Conservation (phyloP, 805 yeast genomes). For the Nakazawaea populi region DNA sequence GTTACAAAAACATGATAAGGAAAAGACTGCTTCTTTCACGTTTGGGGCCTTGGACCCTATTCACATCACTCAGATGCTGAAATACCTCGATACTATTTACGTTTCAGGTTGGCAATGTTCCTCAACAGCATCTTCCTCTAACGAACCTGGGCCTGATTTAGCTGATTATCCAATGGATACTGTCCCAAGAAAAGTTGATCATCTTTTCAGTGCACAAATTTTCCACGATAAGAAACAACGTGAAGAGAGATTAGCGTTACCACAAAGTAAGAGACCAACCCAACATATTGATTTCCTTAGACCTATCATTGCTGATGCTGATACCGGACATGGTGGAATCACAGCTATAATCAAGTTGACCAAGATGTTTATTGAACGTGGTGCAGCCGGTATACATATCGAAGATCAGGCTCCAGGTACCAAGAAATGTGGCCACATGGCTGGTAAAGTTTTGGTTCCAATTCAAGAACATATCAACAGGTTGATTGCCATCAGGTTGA, state of each 20-base stretch:
- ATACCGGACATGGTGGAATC: slow-evolving; percentile 98
- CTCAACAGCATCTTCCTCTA: slow-evolving; percentile 94
- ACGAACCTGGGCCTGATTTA: slow-evolving; percentile 96
- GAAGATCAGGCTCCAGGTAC: slow-evolving; percentile 99
- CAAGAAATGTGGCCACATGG: slow-evolving; percentile 99
- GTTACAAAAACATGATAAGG: slow-evolving; percentile 63
- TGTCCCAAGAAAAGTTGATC: slow-evolving; percentile 97
- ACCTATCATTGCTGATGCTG: slow-evolving; percentile 96
- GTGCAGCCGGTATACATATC: slow-evolving; percentile 98
- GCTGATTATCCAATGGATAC: slow-evolving; percentile 99
- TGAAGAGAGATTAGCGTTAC: slow-evolving; percentile 63
- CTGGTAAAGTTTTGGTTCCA: slow-evolving; percentile 95
- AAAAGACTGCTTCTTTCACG: slow-evolving; percentile 77
- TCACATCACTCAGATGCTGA: slow-evolving; percentile 95
- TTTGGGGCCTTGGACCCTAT: slow-evolving; percentile 96
- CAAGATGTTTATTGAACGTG: slow-evolving; percentile 93
- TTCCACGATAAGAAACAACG: slow-evolving; percentile 97
- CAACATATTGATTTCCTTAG: slow-evolving; percentile 80
- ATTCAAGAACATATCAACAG: slow-evolving; percentile 96
- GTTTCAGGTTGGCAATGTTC: slow-evolving; percentile 99
- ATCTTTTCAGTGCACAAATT: slow-evolving; percentile 91
- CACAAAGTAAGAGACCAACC: slow-evolving; percentile 63
- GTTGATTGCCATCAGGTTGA: slow-evolving; percentile 86
- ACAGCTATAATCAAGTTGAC: slow-evolving; percentile 95
- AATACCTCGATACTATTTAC: slow-evolving; percentile 85